phyloP scores from a whole-genome alignment of 1,284 basidiomycete genomes.

The Cystobasidium sp. region DNA sequence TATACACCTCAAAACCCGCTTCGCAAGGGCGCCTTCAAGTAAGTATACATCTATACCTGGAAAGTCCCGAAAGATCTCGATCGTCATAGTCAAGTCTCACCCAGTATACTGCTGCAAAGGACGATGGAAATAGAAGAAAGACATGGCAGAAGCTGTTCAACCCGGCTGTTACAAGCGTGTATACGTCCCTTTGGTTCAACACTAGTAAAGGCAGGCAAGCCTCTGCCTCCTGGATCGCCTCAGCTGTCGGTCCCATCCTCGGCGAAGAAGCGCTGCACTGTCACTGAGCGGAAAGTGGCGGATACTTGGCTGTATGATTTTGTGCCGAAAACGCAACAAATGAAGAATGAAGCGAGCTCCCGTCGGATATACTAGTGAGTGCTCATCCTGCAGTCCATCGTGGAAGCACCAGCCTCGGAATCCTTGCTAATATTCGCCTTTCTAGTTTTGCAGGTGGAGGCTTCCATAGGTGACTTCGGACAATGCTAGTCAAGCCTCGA shows the following conservation, averaged over 20 bases:
- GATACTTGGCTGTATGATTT: constrained; percentile 39
- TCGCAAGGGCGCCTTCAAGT: too few relatives aligned
- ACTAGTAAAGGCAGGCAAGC: constrained; percentile 38
- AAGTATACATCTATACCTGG: too few relatives aligned
- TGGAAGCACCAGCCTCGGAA: background rate
- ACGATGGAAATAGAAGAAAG: constrained; percentile 6
- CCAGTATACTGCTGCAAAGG: background rate
- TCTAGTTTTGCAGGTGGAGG: constrained; percentile 38
- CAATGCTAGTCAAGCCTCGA: background rate
- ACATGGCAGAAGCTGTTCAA: background rate
- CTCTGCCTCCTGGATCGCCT: constrained; percentile 25
- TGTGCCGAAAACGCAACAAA: background rate
- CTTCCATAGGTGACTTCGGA: constrained; percentile 22
- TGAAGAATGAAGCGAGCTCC: background rate
- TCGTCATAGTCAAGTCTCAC: background rate
- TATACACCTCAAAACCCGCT: too few relatives aligned
- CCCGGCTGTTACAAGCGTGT: constrained; percentile 6
- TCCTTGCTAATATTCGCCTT: too few relatives aligned
- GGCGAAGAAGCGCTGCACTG: constrained; percentile 35
- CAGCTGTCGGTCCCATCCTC: constrained; percentile 19
- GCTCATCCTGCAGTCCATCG: background rate
- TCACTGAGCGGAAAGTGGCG: constrained; percentile 27
- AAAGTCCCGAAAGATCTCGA: background rate
- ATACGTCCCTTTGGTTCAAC: constrained; percentile 17
- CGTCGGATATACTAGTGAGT: constrained; percentile 36